Percentiles rank a stretch among this genome's conserved stretches.
phyloP scores from a whole-genome alignment of 441 rosid genomes.

The Euphorbia celastroides region DNA sequence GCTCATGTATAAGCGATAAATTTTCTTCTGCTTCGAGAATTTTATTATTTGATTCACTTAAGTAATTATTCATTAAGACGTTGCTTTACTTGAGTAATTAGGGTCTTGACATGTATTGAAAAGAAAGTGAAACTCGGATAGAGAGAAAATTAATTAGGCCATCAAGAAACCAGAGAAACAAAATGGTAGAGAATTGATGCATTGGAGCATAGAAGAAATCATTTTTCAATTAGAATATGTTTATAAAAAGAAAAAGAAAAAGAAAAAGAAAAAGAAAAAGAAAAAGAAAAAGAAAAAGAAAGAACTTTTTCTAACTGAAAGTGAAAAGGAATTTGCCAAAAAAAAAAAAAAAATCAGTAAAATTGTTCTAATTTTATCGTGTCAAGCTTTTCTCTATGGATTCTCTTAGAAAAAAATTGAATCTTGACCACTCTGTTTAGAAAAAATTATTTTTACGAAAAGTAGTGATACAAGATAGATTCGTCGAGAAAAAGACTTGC shows the following conservation, averaged over 20 bases:
- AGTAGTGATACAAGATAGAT: background rate
- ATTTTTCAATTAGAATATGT: no score
- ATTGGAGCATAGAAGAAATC: background rate
- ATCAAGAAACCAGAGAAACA: no score
- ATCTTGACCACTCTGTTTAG: background rate
- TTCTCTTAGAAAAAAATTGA: conserved; percentile 10
- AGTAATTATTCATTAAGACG: background rate
- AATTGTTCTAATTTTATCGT: conserved; percentile 11
- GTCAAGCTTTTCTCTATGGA: conserved; percentile 7
- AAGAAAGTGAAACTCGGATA: no score
- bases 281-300: no score
- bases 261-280: no score
- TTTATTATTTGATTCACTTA: background rate
- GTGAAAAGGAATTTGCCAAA: conserved; percentile 1
- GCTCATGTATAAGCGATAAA: background rate
- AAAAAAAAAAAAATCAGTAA: conserved; percentile 17
- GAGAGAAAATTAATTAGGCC: background rate
- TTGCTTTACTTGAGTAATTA: background rate
- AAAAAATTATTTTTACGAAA: background rate
- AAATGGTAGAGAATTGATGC: background rate
- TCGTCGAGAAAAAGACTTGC: background rate
- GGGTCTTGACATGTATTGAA: background rate
- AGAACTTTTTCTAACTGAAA: no score
- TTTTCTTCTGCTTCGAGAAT: background rate
- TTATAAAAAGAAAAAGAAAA: no score